Conservation (phyloP, 2,329 filamentous ascomycete species). For the Pseudogymnoascus sp. region DNA sequence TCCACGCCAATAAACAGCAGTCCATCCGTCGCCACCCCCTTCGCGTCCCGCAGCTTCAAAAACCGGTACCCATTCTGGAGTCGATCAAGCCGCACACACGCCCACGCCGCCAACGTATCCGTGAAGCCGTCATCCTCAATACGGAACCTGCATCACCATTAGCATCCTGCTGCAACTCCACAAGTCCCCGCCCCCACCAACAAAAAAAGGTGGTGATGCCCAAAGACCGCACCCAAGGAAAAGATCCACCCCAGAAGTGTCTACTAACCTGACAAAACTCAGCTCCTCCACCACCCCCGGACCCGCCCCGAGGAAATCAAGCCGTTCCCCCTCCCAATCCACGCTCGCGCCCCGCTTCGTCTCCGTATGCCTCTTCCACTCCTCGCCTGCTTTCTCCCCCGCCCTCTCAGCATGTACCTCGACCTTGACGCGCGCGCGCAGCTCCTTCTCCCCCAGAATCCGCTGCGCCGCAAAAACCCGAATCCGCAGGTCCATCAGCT, state of each 20-base stretch:
- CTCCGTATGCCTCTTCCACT: constrained; percentile 52
- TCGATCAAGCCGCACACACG: constrained; percentile 77
- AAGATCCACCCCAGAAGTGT: neutral
- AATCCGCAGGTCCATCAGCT: constrained; percentile 54
- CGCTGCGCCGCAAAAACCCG: constrained; percentile 70
- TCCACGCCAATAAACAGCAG: constrained; percentile 65
- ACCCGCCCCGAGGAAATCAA: constrained; percentile 48
- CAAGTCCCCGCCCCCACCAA: neutral
- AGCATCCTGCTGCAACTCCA: neutral
- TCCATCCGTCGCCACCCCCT: constrained; percentile 57
- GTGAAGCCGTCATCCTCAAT: constrained; percentile 78
- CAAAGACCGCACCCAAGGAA: neutral
- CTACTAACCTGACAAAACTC: constrained; percentile 61
- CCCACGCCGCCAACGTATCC: constrained; percentile 79
- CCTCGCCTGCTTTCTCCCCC: constrained; percentile 30
- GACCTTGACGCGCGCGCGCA: constrained; percentile 50
- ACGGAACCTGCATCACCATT: constrained; percentile 47
- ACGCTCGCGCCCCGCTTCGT: constrained; percentile 50
- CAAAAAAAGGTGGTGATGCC: neutral
- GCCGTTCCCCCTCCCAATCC: constrained; percentile 42
- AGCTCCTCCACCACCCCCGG: constrained; percentile 55
- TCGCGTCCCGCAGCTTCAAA: constrained; percentile 62
- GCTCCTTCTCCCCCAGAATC: constrained; percentile 53
- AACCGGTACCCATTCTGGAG: constrained; percentile 68
- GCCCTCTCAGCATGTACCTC: constrained; percentile 70